These are phyloP conservation scores for Pichia sp. DNA, from an alignment of 1,139 yeast species.

Conservation along the genomic window DNA sequence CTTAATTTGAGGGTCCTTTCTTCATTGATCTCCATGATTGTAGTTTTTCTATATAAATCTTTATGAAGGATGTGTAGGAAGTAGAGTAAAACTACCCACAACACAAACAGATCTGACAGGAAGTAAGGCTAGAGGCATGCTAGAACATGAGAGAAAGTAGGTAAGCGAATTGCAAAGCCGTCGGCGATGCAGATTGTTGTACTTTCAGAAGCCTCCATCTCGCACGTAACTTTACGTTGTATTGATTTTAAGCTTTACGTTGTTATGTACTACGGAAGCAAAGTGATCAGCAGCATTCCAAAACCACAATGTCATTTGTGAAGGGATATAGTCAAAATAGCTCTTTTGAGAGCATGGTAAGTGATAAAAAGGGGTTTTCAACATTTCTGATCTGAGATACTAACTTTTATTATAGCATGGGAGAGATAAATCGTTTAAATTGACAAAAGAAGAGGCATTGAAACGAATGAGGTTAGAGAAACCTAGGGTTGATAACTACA, in stretches of 20 bases:
- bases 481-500: constrained; percentile 51
- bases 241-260: too few species aligned
- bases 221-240: neutral
- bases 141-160: neutral
- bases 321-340: constrained; percentile 17
- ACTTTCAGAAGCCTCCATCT: neutral
- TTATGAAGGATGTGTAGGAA: neutral
- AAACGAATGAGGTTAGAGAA: constrained; percentile 54
- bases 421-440: constrained; percentile 50
- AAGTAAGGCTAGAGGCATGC: neutral
- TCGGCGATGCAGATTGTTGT: neutral
- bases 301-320: constrained; percentile 17
- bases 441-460: constrained; percentile 51
- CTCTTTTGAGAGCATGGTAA: constrained; percentile 14
- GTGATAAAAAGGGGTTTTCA: neutral
- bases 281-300: neutral
- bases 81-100: neutral
- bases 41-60: neutral
- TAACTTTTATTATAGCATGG: constrained; percentile 50
- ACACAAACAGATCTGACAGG: neutral
- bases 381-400: neutral
- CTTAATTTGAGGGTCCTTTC: constrained; percentile 47
- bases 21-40: neutral
- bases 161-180: neutral
- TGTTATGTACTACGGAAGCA: neutral